Evolutionary conservation across 2,329 filamentous ascomycete genomes (phyloP).

Genomic region (Beauveria pseudobassiana): DNA sequence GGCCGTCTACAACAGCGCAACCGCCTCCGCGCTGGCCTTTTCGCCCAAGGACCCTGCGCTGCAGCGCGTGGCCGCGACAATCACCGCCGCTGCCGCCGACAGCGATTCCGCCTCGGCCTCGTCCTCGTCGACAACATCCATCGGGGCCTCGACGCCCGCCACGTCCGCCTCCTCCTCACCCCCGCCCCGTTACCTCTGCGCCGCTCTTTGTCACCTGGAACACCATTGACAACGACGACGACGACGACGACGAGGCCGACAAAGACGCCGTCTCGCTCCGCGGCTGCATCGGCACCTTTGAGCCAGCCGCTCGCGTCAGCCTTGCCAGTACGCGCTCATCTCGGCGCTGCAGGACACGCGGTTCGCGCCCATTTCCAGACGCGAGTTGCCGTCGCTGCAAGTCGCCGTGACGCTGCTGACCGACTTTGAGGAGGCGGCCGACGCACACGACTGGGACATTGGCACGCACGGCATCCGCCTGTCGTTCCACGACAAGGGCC

Average conservation of each 20-base stretch:
- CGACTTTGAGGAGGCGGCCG: constrained; percentile 68
- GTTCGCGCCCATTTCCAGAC: constrained; percentile 46
- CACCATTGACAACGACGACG: constrained; percentile 46
- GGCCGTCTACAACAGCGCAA: constrained; percentile 27
- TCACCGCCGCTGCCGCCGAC: constrained; percentile 4
- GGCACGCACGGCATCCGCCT: constrained; percentile 84
- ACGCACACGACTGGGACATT: constrained; percentile 77
- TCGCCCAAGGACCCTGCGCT: constrained; percentile 34
- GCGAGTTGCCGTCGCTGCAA: constrained; percentile 51
- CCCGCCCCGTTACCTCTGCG: constrained; percentile 38
- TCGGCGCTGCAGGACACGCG: constrained; percentile 61
- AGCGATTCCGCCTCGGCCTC: constrained; percentile 26
- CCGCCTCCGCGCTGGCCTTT: constrained; percentile 14
- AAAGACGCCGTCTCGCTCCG: constrained; percentile 60
- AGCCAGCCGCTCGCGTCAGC: constrained; percentile 66
- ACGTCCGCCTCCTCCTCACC: constrained; percentile 30
- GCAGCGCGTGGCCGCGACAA: constrained; percentile 29
- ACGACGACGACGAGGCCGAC: constrained; percentile 29
- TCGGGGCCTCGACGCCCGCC: constrained; percentile 30
- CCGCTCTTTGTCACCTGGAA: constrained; percentile 97
- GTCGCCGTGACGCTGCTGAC: constrained; percentile 76
- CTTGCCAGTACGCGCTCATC: constrained; percentile 73
- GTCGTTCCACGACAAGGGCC: constrained; percentile 66
- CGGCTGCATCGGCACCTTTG: constrained; percentile 95
- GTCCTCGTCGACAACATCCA: constrained; percentile 28